Evolutionary conservation across 139 green algal species (phyloP), one percentile per base, ranked within the genome.

Genomic region (Astrephomene gubernaculifera): DNA sequence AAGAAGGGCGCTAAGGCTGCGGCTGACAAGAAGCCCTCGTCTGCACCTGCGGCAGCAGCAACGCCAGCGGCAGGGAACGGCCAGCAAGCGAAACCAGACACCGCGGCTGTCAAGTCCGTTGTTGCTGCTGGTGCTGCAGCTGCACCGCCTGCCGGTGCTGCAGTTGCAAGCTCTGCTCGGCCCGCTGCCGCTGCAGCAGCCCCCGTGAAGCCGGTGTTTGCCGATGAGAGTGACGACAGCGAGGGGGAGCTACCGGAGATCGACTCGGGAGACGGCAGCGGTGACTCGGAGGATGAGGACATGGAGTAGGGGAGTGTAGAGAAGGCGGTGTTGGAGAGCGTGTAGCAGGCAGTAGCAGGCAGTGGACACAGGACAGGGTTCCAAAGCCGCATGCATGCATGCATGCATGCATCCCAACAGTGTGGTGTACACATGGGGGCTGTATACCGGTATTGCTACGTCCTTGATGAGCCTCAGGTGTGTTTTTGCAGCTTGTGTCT

Each of bases 161-260:
- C n/a, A n/a, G n/a, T n/a, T n/a, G n/a, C n/a, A n/a, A n/a, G n/a
- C n/a, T n/a, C n/a, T n/a, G n/a, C n/a, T n/a, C n/a, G n/a, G n/a
- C n/a, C 45, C 61, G 17, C 61, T 74, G 78, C 43, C 33, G 78
- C 78, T 41, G 21, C 63, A 64, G 63, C 63, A 53, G 61, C 63
- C 76, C 6, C 27, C 61, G 41, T 79, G 6, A 54, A 79, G 2
- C 35, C 88, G 4, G 67, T 71, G 33, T 87, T 89, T 68, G 86
- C 35, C 8, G 86, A 52, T 19, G 89, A 92, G 63, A 92, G 89
- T 64, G 91, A 90, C 38, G 90, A 94, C 61, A 91, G 86, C 33
- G 91, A 95, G 54, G 92, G 89, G 8, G 86, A 87, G 1, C 72
- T 95, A 75, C 92, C 92, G 8, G 89, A 94, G n/a, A 95, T 95